Evolutionary conservation across 1,284 basidiomycete species (phyloP).

Genomic region (Irpex sp.): DNA sequence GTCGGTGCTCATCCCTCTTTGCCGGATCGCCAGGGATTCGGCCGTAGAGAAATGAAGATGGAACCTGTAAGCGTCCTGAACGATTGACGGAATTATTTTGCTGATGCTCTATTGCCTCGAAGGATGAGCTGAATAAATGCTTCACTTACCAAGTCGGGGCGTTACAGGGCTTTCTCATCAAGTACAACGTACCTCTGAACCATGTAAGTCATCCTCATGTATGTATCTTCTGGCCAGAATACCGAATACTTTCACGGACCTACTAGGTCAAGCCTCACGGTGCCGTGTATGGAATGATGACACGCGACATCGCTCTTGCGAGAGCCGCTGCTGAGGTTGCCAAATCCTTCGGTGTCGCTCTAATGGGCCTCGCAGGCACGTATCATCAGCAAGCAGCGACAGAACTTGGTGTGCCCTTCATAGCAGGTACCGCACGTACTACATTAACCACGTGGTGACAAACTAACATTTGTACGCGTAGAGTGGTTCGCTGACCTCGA

Average conservation of each 20-base stretch:
- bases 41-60: slow-evolving; percentile 58
- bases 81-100: neutral
- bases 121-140: slow-evolving; percentile 56
- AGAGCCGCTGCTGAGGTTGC: slow-evolving; percentile 47
- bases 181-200: slow-evolving; percentile 44
- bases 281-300: slow-evolving; percentile 52
- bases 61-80: slow-evolving; percentile 38
- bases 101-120: neutral
- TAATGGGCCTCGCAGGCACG: slow-evolving; percentile 59
- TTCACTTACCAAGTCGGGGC: slow-evolving; percentile 65
- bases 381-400: slow-evolving; percentile 51
- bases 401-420: slow-evolving; percentile 51
- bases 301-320: slow-evolving; percentile 49
- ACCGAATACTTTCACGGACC: neutral
- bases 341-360: slow-evolving; percentile 48
- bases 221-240: neutral
- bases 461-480: slow-evolving; percentile 17
- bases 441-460: neutral
- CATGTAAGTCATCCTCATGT: slow-evolving; percentile 35
- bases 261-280: slow-evolving; percentile 50
- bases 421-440: slow-evolving; percentile 41
- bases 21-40: slow-evolving; percentile 62
- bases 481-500: slow-evolving; percentile 66
- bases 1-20: slow-evolving; percentile 63
- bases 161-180: slow-evolving; percentile 49